Conservation (phyloP, 306 rosid genomes). For the Lablab purpureus region DNA sequence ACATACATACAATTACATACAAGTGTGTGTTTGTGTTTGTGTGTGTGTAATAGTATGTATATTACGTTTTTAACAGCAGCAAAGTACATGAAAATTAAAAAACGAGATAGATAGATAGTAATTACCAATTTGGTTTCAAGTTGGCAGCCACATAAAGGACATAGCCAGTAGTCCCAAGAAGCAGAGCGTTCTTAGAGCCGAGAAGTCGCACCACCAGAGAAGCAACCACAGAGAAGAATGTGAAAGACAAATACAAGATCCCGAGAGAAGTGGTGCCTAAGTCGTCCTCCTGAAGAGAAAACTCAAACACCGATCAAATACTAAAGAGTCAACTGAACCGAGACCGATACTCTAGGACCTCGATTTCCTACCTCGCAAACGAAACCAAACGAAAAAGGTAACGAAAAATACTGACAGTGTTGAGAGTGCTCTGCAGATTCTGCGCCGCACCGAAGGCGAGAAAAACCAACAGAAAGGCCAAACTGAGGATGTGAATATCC, state of each 20-base stretch:
- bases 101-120: background rate
- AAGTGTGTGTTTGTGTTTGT: no score
- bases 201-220: conserved; percentile 79
- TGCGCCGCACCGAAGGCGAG: conserved; percentile 95
- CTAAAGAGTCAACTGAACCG: background rate
- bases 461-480: conserved; percentile 75
- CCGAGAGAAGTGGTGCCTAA: conserved; percentile 91
- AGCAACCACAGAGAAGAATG: conserved; percentile 80
- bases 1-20: no score
- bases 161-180: conserved; percentile 89
- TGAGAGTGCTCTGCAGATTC: conserved; percentile 84
- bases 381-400: background rate
- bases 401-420: conserved; percentile 60
- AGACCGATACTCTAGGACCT: background rate
- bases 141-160: conserved; percentile 89
- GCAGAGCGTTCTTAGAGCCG: conserved; percentile 83
- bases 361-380: background rate
- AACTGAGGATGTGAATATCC: conserved; percentile 77
- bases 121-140: conserved; percentile 83
- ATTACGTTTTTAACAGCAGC: no score
- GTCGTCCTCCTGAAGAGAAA: conserved; percentile 72
- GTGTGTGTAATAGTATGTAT: no score
- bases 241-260: conserved; percentile 80
- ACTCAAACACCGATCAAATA: background rate
- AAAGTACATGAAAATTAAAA: background rate